Evolutionary conservation across 2,329 filamentous ascomycete species (phyloP), one percentile per base, ranked within the genome.

Genomic region (Dothidotthia symphoricarpi): DNA sequence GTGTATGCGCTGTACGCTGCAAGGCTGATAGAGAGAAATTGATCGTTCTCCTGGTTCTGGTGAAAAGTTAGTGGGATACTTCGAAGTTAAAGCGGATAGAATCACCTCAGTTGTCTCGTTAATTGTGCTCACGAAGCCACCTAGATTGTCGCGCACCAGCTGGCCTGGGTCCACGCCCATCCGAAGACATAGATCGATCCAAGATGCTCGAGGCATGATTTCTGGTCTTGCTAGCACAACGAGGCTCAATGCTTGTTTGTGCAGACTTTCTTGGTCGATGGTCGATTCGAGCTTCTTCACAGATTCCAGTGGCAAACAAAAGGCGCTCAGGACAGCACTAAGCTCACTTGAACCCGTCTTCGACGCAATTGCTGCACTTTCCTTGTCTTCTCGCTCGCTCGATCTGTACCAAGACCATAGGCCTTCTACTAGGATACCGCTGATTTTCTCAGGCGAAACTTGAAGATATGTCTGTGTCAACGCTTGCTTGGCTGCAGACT

Each of bases 111-210:
- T 75, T 33, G 73, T 66, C 17, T 67, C 60, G 29, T 76, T 69
- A 40, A 96, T 81, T 57, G 90, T 80, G 22, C 78, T 68, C 32
- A 97, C 73, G 44, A 93, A 78, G 8, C 75, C 67, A 29, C 81
- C 73, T 17, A 84, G 72, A 38, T 83, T 74, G 36, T 81, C 77
- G 39, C 75, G 74, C 2, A 85, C 87, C 39, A 98, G 75, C 15
- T 78, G 73, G 13, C 90, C 91, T 4, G 93, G 93, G 64, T 98
- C 93, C 10, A 88, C 73, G 10, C 83, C 84, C 49, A 86, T 83
- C 43, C 81, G 81, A 38, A 97, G 75, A 57, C 88, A 95, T 3
- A 89, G 70, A 28, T 93, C 84, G 57, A 98, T 97, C 94, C 94
- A 98, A 45, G 80, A 86, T 14, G 82, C 76, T 42, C 80, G 79